Percentiles rank a stretch among this genome's conserved stretches.
Conservation (phyloP, 768 basidiomycete genomes). For the Coprinopsis marcescibilis region DNA sequence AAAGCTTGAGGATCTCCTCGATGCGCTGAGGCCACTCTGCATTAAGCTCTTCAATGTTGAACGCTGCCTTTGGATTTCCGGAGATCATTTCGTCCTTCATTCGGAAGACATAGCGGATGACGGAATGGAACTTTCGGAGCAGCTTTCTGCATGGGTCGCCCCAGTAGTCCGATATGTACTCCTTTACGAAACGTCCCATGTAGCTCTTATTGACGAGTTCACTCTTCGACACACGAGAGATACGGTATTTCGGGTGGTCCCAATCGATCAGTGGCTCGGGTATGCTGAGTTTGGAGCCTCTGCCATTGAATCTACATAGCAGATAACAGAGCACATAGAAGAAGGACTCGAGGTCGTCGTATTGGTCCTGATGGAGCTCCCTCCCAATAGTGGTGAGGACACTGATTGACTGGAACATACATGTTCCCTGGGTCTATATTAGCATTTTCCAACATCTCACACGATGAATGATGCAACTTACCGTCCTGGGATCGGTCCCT, state of each 20-base stretch:
- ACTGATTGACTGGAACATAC: neutral
- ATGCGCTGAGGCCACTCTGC: too few species aligned
- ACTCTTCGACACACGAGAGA: too few species aligned
- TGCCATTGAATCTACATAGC: neutral
- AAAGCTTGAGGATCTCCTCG: too few species aligned
- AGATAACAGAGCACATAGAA: conserved; percentile 2
- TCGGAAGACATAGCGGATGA: too few species aligned
- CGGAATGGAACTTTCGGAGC: too few species aligned
- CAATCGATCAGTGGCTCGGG: neutral
- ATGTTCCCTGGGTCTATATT: neutral
- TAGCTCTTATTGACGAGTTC: too few species aligned
- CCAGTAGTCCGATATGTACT: too few species aligned
- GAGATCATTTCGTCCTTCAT: too few species aligned
- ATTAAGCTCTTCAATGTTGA: too few species aligned
- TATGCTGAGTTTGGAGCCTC: neutral
- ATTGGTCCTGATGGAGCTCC: neutral
- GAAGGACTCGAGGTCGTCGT: conserved; percentile 9
- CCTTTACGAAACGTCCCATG: too few species aligned
- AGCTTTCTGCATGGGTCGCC: too few species aligned
- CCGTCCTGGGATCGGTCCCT: neutral
- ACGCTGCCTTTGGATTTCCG: too few species aligned
- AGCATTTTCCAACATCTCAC: neutral
- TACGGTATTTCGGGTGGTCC: neutral
- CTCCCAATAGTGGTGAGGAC: neutral
- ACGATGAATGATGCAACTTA: neutral